A percentile compares a stretch with the other conserved stretches of the same genome.
Conservation (phyloP, 805 yeast genomes). For the Sugiyamaella smithiae region DNA sequence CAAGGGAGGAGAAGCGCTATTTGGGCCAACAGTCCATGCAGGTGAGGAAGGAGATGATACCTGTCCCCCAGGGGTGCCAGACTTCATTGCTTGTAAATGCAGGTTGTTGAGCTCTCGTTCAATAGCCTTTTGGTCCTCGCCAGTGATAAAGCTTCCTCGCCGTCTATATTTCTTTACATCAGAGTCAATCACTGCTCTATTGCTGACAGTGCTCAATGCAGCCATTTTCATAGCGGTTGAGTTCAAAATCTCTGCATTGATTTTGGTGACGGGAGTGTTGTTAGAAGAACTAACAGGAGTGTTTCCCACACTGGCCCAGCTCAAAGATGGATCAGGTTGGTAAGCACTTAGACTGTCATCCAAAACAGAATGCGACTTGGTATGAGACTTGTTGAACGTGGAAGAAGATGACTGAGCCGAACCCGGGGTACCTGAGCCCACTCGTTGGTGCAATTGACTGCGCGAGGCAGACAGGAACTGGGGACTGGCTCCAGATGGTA, state of each 20-base stretch:
- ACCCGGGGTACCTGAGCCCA: conserved; percentile 2
- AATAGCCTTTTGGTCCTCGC: conserved; percentile 18
- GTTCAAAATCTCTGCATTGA: conserved; percentile 31
- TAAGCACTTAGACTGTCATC: conserved; percentile 15
- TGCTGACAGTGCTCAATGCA: conserved; percentile 57
- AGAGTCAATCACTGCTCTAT: conserved; percentile 43
- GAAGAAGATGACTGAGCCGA: conserved; percentile 6
- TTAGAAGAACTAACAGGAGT: conserved; percentile 24
- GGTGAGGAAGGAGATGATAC: background rate
- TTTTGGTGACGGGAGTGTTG: conserved; percentile 18
- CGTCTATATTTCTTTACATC: conserved; percentile 32
- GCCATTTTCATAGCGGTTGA: conserved; percentile 56
- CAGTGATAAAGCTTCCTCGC: conserved; percentile 13
- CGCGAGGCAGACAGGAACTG: conserved; percentile 8
- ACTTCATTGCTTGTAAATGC: conserved; percentile 7
- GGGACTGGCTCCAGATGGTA: conserved; percentile 2
- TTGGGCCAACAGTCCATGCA: background rate
- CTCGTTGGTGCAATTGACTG: conserved; percentile 6
- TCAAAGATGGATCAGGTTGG: conserved; percentile 20
- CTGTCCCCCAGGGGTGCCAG: background rate
- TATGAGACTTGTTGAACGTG: conserved; percentile 7
- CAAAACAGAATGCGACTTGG: conserved; percentile 20
- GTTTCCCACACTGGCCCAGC: conserved; percentile 33
- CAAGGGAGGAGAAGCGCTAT: conserved; percentile 1
- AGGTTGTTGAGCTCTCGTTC: conserved; percentile 19